Evolutionary conservation across 306 rosid species (phyloP), one percentile per base, ranked within the genome.

Genomic region (Rosa persica): DNA sequence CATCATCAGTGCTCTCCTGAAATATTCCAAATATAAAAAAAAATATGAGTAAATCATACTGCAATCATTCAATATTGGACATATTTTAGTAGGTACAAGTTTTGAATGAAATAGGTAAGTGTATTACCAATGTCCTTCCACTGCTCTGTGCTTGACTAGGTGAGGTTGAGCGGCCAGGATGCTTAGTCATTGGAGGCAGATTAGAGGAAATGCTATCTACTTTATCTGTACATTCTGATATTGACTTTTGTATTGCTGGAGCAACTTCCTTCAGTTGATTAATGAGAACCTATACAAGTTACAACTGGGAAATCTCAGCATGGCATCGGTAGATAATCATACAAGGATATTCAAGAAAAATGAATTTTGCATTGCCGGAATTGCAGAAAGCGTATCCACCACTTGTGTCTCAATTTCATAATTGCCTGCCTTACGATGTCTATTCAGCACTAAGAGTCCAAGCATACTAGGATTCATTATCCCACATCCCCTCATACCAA

Each of bases 191-290:
- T 44, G 90, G 88, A 79, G 96, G 96, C 73, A 91, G 81, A 88
- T 80, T 91, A 80, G 93, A 85, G 13, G 96, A 80, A 62, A 93
- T 84, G 83, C 88, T 85, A 81, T 89, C 90, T 71, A 93, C 98
- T 84, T 90, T 88, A 80, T 93, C 99, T 36, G 98, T 91, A 89
- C 98, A 96, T 72, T 96, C 98, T 74, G 98, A 88, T 77, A 96
- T 96, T 79, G 99, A 93, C 80, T 86, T 90, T 81, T 93, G 97
- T 80, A 96, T 91, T 73, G 94, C 79, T 4, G 99, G 99, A 86
- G 99, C 96, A 84, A 96, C 99, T 30, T 96, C 98, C 87, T 93
- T 96, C 80, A 96, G 91, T 90, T 96, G 99, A 81, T 96, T 96
- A 79, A 93, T 89, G 78, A 96, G 97, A 55, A 91, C 99, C 99